Percentiles rank a stretch among this genome's conserved stretches.
phyloP scores from a whole-genome alignment of 2,329 filamentous ascomycete species.

The Hymenoscyphus scutula region DNA sequence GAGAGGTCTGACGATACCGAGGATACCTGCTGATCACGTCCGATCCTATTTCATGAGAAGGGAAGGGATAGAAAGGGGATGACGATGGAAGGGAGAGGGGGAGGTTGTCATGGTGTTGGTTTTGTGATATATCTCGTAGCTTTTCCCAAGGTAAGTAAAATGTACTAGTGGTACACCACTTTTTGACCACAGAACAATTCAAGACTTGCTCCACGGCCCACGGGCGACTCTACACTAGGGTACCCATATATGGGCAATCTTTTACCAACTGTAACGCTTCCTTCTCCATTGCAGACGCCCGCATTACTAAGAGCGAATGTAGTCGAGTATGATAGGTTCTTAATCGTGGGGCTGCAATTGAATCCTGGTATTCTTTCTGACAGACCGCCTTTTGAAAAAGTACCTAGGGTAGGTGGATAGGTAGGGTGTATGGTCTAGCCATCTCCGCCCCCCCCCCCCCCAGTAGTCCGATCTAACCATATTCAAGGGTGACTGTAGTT shows the following conservation, averaged over 20 bases:
- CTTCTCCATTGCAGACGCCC: background rate
- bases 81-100: background rate
- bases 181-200: too few species aligned
- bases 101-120: background rate
- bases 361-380: background rate
- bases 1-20: slow-evolving; percentile 7
- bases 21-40: slow-evolving; percentile 8
- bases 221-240: too few species aligned
- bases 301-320: background rate
- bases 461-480: background rate
- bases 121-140: background rate
- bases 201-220: background rate
- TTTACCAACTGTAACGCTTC: background rate
- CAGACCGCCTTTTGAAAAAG: slow-evolving; percentile 2
- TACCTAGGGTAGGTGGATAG: background rate
- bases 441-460: too few species aligned
- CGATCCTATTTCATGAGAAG: background rate
- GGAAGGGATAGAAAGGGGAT: background rate
- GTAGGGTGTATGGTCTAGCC: background rate
- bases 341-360: background rate
- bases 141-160: background rate
- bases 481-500: background rate
- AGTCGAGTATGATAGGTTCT: background rate
- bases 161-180: background rate
- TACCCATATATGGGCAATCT: background rate